A percentile compares a stretch with the other conserved stretches of the same genome.
Conservation (phyloP, 495 filamentous ascomycete species). For the Hypoxylon fuscum region DNA sequence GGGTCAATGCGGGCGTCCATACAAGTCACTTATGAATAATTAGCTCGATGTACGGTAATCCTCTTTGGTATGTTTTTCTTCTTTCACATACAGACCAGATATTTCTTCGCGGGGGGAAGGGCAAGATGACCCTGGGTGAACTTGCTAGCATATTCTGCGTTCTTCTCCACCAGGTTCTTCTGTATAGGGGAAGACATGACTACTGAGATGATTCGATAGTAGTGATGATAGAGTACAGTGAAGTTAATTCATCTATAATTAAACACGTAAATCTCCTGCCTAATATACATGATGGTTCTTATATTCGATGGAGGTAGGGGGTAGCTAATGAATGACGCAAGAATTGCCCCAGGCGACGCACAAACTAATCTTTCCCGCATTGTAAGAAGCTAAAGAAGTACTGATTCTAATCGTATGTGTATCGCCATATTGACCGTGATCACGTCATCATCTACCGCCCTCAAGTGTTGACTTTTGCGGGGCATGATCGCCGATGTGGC, state of each 20-base stretch:
- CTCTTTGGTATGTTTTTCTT: not conserved
- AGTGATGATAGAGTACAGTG: no score
- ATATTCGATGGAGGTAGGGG: not conserved
- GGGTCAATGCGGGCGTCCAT: constrained; percentile 88
- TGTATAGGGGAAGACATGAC: constrained; percentile 53
- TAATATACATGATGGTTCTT: no score
- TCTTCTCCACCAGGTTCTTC: constrained; percentile 64
- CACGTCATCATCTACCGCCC: constrained; percentile 24
- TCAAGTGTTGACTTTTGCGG: constrained; percentile 12
- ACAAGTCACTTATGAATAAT: constrained; percentile 64
- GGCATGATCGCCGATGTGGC: constrained; percentile 32
- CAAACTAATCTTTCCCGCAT: not conserved
- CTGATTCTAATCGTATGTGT: constrained; percentile 5
- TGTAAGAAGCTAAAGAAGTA: no score
- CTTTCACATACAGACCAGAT: constrained; percentile 59
- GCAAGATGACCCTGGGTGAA: constrained; percentile 72
- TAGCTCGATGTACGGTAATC: constrained; percentile 14
- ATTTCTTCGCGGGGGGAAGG: constrained; percentile 78
- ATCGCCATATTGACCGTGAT: constrained; percentile 32
- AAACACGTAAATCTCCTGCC: no score
- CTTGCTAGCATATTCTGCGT: constrained; percentile 66
- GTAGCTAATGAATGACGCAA: constrained; percentile 15
- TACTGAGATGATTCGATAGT: no score
- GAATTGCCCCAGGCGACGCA: not conserved
- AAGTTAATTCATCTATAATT: no score